Percentiles rank a stretch among this genome's conserved stretches.
These are phyloP conservation scores for Lactifluus subvellereus DNA, from an alignment of 768 basidiomycete species.

Conservation along the genomic window DNA sequence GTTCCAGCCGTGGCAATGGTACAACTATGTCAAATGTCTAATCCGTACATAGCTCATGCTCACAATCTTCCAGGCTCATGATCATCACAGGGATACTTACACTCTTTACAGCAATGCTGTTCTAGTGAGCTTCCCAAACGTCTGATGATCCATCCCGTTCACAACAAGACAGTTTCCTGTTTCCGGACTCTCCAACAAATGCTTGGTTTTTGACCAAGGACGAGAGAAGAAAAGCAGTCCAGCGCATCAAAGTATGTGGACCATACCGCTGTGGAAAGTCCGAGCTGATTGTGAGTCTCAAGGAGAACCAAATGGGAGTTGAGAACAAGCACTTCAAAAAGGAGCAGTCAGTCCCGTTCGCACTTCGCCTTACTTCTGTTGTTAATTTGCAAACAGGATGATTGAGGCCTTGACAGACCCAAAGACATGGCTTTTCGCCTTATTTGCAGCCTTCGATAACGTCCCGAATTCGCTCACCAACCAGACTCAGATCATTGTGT, in stretches of 20 bases:
- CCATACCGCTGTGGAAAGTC: not conserved
- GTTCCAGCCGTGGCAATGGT: conserved; percentile 75
- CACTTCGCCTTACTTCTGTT: not conserved
- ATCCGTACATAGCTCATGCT: conserved; percentile 15
- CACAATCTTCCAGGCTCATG: conserved; percentile 48
- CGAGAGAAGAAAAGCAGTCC: conserved; percentile 60
- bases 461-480: conserved; percentile 64
- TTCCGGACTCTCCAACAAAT: conserved; percentile 69
- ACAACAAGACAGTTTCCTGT: conserved; percentile 48
- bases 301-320: conserved; percentile 75
- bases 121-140: conserved; percentile 41
- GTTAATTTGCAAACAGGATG: conserved; percentile 40
- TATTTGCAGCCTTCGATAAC: conserved; percentile 56
- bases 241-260: conserved; percentile 51
- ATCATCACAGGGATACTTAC: conserved; percentile 61
- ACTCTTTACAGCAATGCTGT: conserved; percentile 43
- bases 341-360: conserved; percentile 52
- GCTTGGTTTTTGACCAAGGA: conserved; percentile 67
- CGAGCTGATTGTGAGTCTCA: not conserved
- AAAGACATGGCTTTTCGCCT: conserved; percentile 73
- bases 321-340: conserved; percentile 80
- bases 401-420: conserved; percentile 61
- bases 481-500: conserved; percentile 58
- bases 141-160: not conserved
- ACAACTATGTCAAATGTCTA: conserved; percentile 8